Evolutionary conservation across 2,329 filamentous ascomycete species (phyloP), one percentile per base, ranked within the genome.

Genomic region (Raffaelea arxii): DNA sequence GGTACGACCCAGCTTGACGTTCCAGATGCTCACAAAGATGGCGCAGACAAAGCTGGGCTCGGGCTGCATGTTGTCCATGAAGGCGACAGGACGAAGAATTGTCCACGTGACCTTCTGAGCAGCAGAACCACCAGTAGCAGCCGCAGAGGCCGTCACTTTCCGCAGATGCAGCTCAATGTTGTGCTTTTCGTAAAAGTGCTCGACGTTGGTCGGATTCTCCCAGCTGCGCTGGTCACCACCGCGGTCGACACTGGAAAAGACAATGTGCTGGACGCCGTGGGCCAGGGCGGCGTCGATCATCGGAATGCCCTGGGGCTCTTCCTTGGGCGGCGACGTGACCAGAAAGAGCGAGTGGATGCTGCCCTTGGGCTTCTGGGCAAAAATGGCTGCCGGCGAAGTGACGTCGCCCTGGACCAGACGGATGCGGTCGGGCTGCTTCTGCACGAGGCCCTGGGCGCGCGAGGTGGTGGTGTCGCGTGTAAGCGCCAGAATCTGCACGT

Each of bases 121-220:
- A 52, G 61, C 53, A n/a, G 41, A 48, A n/a, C 54, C 47, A 24
- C 42, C 25, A 21, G 54, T 47, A 10, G 19, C 19, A 7, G 38
- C 41, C 27, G 41, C 44, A n/a, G 38, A 41, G n/a, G 45, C 44
- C 16, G 53, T 53, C 51, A 55, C 47, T 55, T 62, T 67, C 24
- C 74, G 63, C 27, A 83, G 66, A 54, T 82, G 67, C 46, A 73
- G 57, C 61, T 84, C 80, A 54, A 83, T 73, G 36, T 72, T 62
- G 57, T 77, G 71, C 61, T 84, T 84, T 51, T 47, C 47, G 42
- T 38, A 21, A 49, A 62, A 62, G 50, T 61, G 58, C 40, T 46
- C 41, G 43, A 62, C 44, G 9, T 47, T 35, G 16, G 60, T 59
- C 14, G 58, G 58, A 49, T 56, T 60, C 25, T 30, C 25, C 57